These are phyloP conservation scores for Prosopis cineraria DNA, from an alignment of 306 rosid genomes.

Conservation along the genomic window DNA sequence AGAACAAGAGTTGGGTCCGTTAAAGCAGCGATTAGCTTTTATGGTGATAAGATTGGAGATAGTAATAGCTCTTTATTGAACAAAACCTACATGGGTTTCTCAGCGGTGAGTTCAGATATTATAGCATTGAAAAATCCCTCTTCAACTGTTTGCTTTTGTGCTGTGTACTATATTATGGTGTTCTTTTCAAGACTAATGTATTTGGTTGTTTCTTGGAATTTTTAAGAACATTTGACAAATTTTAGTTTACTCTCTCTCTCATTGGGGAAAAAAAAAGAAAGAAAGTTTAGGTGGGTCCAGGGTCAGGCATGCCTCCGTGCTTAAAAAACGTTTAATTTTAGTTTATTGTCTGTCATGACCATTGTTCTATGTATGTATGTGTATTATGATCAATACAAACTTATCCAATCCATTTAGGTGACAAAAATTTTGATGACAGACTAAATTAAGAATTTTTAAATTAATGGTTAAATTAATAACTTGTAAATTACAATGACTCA, in stretches of 20 bases:
- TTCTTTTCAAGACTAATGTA: background rate
- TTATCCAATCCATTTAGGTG: background rate
- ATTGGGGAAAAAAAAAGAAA: too few relatives aligned
- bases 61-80: slow-evolving; percentile 39
- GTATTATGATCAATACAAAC: background rate
- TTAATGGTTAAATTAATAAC: background rate
- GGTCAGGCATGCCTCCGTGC: too few relatives aligned
- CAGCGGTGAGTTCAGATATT: slow-evolving; percentile 48
- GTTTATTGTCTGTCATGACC: background rate
- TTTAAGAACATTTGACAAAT: too few relatives aligned
- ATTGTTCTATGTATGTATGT: background rate
- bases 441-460: background rate
- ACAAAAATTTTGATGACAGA: background rate
- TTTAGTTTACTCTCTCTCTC: background rate
- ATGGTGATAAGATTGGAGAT: slow-evolving; percentile 52
- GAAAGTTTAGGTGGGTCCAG: too few relatives aligned
- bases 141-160: slow-evolving; percentile 24
- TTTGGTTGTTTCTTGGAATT: background rate
- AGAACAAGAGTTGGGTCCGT: slow-evolving; percentile 61
- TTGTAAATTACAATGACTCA: background rate
- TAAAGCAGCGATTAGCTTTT: slow-evolving; percentile 51
- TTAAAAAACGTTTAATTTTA: too few relatives aligned
- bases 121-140: slow-evolving; percentile 1
- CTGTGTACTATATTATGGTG: background rate
- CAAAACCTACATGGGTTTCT: slow-evolving; percentile 45